A percentile compares a stretch with the other conserved stretches of the same genome.
Conservation (phyloP, 2,329 filamentous ascomycete genomes). For the Coniochaeta sp. region DNA sequence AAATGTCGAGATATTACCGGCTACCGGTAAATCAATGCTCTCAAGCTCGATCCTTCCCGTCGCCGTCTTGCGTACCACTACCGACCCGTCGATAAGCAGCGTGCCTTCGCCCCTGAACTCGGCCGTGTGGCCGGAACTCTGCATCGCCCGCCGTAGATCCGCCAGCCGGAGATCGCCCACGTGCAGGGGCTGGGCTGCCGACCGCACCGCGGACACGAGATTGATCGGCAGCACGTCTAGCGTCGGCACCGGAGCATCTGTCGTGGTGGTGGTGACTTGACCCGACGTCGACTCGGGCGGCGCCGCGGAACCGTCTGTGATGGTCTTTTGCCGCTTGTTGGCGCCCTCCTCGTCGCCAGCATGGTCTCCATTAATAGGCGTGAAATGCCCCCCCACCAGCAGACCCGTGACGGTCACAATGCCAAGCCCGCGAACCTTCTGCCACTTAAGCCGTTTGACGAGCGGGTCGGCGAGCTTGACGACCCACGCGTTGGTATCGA, state of each 20-base stretch:
- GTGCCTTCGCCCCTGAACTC: constrained; percentile 93
- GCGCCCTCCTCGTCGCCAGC: constrained; percentile 37
- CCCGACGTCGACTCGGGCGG: not conserved
- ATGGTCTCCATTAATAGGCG: constrained; percentile 17
- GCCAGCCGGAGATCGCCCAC: constrained; percentile 89
- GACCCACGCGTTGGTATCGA: constrained; percentile 96
- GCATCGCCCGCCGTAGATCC: constrained; percentile 79
- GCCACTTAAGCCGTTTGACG: constrained; percentile 86
- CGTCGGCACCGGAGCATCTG: constrained; percentile 30
- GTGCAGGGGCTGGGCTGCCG: constrained; percentile 80
- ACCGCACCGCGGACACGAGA: constrained; percentile 65
- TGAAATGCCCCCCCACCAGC: constrained; percentile 30
- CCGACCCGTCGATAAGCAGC: constrained; percentile 78
- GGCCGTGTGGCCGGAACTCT: constrained; percentile 72
- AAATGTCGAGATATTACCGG: constrained; percentile 52
- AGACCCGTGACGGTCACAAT: constrained; percentile 88
- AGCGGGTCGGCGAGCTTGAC: constrained; percentile 82
- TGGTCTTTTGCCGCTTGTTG: constrained; percentile 43
- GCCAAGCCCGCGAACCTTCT: constrained; percentile 81
- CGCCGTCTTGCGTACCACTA: constrained; percentile 81
- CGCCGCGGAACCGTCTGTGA: constrained; percentile 17
- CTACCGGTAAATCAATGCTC: constrained; percentile 53
- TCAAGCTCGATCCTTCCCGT: constrained; percentile 87
- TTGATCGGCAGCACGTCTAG: constrained; percentile 48
- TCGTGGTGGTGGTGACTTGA: constrained; percentile 8